Evolutionary conservation across 1,139 yeast genomes (phyloP), one percentile per base, ranked within the genome.

Genomic region (Yamadazyma friedrichii): DNA sequence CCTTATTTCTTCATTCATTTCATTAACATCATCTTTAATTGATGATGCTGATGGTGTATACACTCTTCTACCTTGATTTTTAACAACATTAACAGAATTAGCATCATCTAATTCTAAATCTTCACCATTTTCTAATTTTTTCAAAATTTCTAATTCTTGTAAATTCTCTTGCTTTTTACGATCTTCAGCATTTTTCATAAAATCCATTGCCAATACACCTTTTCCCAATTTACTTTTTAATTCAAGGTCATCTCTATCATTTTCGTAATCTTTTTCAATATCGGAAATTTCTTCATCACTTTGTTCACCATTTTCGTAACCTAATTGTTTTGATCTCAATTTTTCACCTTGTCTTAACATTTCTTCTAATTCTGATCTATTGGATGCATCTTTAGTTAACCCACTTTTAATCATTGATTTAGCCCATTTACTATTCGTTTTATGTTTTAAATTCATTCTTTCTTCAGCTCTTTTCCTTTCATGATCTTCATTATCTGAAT

Each of bases 151-250:
- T 36, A 83, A 58, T 32, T 76, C 76, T 48, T 72, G 70, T 42
- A 71, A 62, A 58, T 85, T 86, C 35, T 73, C 77, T 44, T 73
- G 71, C 44, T 67, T 76, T 49, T 78, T 75, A 54, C 80, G 76
- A 38, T 80, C 82, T 49, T 84, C 93, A 2, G 96, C 97, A 48
- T 84, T 85, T 52, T 77, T 82, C 96, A 91, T 89, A 61, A 93
- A 93, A 51, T 89, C 95, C 98, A 93, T 93, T 36, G 82, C 85
- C 69, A 91, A 66, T 22, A 93, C 84, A 45, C 98, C 97, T 59
- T 89, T 89, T 15, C 95, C 94, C 16, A 85, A 62, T 22, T 67
- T 66, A 38, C 67, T 63, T 36, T 72, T 67, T 10, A 51, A 50
- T 20, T 54, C 59, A 11, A 61, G 64, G 25, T 63, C 67, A 10